Evolutionary conservation across 2,329 filamentous ascomycete species (phyloP).

Genomic region (Arthrobotrys musiformis): DNA sequence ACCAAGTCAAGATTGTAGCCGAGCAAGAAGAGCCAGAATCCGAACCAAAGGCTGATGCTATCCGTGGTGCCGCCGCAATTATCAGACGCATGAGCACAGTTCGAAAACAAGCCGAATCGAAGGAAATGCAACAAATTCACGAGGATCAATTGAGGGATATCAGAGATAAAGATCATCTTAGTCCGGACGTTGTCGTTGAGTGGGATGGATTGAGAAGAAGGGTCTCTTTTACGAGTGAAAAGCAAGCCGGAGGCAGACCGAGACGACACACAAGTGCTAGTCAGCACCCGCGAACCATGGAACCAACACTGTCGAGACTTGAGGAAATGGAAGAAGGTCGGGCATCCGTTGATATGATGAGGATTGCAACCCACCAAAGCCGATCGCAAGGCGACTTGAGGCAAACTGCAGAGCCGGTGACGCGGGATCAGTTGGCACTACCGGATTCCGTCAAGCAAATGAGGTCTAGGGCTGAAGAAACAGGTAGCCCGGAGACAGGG

Average conservation of each 20-base stretch:
- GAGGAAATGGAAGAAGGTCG: slow-evolving; percentile 55
- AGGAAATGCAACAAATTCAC: slow-evolving; percentile 80
- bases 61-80: slow-evolving; percentile 88
- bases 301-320: slow-evolving; percentile 23
- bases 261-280: slow-evolving; percentile 68
- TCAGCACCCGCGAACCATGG: slow-evolving; percentile 60
- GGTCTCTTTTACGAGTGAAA: slow-evolving; percentile 57
- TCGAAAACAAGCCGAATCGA: slow-evolving; percentile 79
- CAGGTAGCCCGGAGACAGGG: slow-evolving; percentile 13
- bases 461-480: neutral
- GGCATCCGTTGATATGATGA: slow-evolving; percentile 51
- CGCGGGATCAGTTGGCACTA: slow-evolving; percentile 58
- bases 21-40: slow-evolving; percentile 96
- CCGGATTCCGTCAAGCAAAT: slow-evolving; percentile 47
- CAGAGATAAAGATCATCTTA: slow-evolving; percentile 80
- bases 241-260: slow-evolving; percentile 50
- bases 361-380: slow-evolving; percentile 55
- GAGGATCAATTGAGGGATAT: slow-evolving; percentile 78
- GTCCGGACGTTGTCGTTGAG: slow-evolving; percentile 76
- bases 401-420: slow-evolving; percentile 61
- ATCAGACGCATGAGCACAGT: slow-evolving; percentile 81
- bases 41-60: slow-evolving; percentile 94
- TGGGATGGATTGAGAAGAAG: slow-evolving; percentile 91
- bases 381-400: slow-evolving; percentile 46
- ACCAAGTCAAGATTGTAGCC: slow-evolving; percentile 94